A percentile compares a stretch with the other conserved stretches of the same genome.
Conservation (phyloP, 2,329 filamentous ascomycete genomes). For the Exserohilum turcica region DNA sequence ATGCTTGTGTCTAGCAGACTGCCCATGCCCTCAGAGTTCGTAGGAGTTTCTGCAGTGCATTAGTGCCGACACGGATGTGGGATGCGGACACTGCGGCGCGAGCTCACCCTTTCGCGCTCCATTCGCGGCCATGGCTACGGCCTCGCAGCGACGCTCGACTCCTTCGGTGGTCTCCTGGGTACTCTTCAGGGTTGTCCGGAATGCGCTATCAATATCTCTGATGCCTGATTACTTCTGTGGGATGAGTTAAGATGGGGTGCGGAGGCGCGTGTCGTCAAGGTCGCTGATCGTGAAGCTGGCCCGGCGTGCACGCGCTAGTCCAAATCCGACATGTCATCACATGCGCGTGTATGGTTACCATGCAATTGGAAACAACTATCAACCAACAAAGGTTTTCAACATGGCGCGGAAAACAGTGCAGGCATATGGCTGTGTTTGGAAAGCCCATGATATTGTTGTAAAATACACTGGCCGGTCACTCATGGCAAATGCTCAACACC, state of each 20-base stretch:
- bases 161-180: slow-evolving; percentile 22
- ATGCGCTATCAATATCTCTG: slow-evolving; percentile 7
- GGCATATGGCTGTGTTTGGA: background rate
- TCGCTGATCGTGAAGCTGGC: slow-evolving; percentile 14
- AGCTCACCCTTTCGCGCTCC: slow-evolving; percentile 47
- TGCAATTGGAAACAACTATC: background rate
- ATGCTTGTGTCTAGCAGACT: slow-evolving; percentile 36
- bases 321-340: slow-evolving; percentile 3
- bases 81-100: slow-evolving; percentile 9
- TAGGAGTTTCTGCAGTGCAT: slow-evolving; percentile 29
- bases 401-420: background rate
- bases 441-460: background rate
- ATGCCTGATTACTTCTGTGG: slow-evolving; percentile 11
- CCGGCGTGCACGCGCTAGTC: slow-evolving; percentile 17
- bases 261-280: slow-evolving; percentile 13
- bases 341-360: background rate
- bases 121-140: slow-evolving; percentile 40
- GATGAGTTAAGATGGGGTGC: slow-evolving; percentile 27
- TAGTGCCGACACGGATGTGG: slow-evolving; percentile 25
- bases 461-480: background rate
- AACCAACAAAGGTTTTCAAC: background rate
- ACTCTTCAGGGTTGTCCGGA: background rate
- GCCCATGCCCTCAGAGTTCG: slow-evolving; percentile 4
- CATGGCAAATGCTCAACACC: background rate
- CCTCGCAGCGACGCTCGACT: slow-evolving; percentile 44